A percentile compares a stretch with the other conserved stretches of the same genome.
Evolutionary conservation across 768 basidiomycete genomes (phyloP).

Genomic region (Strobilomyces echinocephalus): DNA sequence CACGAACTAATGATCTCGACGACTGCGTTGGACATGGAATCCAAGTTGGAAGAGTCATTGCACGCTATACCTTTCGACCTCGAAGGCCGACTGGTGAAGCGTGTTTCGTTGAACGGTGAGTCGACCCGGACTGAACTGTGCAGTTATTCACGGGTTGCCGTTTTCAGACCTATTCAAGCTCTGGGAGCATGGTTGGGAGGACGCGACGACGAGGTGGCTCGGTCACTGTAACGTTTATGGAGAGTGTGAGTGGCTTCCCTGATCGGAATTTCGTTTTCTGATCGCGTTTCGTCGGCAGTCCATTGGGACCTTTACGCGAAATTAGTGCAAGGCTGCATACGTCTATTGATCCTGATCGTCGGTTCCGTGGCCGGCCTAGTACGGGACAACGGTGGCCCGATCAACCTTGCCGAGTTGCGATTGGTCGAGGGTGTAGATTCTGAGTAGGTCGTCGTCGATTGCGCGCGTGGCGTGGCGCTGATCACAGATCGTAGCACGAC

Average conservation of each 20-base stretch:
- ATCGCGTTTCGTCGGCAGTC: slow-evolving; percentile 34
- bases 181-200: slow-evolving; percentile 25
- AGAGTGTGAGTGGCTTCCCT: slow-evolving; percentile 39
- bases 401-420: slow-evolving; percentile 36
- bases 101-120: slow-evolving; percentile 45
- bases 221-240: slow-evolving; percentile 30
- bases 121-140: slow-evolving; percentile 4
- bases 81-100: slow-evolving; percentile 51
- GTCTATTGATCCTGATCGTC: slow-evolving; percentile 38
- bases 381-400: slow-evolving; percentile 17
- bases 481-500: slow-evolving; percentile 15
- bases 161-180: slow-evolving; percentile 23
- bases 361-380: slow-evolving; percentile 29
- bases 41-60: slow-evolving; percentile 44
- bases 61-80: slow-evolving; percentile 46
- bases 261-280: neutral
- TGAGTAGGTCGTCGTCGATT: slow-evolving; percentile 31
- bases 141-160: neutral
- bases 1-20: slow-evolving; percentile 49
- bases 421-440: slow-evolving; percentile 33
- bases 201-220: slow-evolving; percentile 18
- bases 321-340: slow-evolving; percentile 38
- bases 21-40: slow-evolving; percentile 52
- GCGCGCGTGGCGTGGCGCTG: neutral
- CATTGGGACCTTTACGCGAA: slow-evolving; percentile 52